Evolutionary conservation across 495 filamentous ascomycete genomes (phyloP).

Genomic region (Lasiosphaeris hirsuta): DNA sequence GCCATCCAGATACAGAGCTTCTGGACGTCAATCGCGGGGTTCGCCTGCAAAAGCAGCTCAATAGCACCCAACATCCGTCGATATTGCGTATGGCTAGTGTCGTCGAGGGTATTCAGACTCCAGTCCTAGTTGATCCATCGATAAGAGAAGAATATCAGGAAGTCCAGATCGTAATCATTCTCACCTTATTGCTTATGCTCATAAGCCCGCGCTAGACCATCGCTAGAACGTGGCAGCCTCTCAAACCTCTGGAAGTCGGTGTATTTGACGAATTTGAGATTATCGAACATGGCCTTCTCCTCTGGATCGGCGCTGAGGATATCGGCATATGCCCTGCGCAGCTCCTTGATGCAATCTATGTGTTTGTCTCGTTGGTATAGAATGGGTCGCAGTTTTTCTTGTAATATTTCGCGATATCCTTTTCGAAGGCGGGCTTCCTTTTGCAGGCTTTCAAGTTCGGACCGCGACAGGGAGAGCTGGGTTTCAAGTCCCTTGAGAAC

Average conservation of each 20-base stretch:
- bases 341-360: conserved; percentile 5
- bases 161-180: conserved; percentile 5
- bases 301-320: conserved; percentile 12
- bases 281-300: conserved; percentile 15
- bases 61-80: conserved; percentile 19
- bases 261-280: conserved; percentile 18
- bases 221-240: conserved; percentile 19
- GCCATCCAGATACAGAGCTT: conserved; percentile 27
- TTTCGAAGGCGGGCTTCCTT: conserved; percentile 25
- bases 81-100: conserved; percentile 22
- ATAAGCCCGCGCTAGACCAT: conserved; percentile 19
- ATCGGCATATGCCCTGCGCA: conserved; percentile 21
- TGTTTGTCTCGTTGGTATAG: too few species aligned
- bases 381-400: conserved; percentile 27
- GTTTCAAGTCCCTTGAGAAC: too few species aligned
- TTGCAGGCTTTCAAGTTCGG: not conserved
- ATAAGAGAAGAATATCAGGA: conserved; percentile 29
- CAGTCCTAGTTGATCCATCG: conserved; percentile 21
- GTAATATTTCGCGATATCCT: conserved; percentile 31
- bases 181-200: too few species aligned
- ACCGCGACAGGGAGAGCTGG: too few species aligned
- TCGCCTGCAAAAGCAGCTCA: conserved; percentile 19
- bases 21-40: conserved; percentile 13
- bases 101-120: conserved; percentile 16
- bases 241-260: conserved; percentile 19